A percentile compares a stretch with the other conserved stretches of the same genome.
Evolutionary conservation across 169 alveolate species (phyloP).

Genomic region (Cryptosporidium bovis): DNA sequence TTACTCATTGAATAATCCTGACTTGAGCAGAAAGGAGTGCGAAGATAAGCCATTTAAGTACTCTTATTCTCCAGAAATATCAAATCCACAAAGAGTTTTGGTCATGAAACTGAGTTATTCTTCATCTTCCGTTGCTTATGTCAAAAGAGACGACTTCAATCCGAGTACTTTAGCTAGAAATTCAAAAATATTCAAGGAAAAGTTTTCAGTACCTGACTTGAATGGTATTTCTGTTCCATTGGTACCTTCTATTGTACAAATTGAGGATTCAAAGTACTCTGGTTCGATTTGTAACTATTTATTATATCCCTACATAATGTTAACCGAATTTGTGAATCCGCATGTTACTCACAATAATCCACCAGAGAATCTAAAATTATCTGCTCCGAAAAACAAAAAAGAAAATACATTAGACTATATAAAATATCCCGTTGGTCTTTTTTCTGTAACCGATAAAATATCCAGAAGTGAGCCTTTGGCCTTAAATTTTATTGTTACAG

Average conservation of each 20-base stretch:
- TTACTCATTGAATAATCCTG: neutral
- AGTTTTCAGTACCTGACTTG: constrained; percentile 21
- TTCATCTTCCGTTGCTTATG: neutral
- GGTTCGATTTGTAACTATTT: constrained; percentile 10
- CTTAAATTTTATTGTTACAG: constrained; percentile 13
- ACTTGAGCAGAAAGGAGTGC: constrained; percentile 1
- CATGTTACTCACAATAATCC: neutral
- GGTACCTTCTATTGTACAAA: constrained; percentile 30
- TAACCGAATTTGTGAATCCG: constrained; percentile 64
- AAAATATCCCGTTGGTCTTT: constrained; percentile 11
- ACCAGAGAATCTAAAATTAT: neutral
- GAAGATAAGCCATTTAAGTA: constrained; percentile 2
- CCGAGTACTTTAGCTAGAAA: constrained; percentile 16
- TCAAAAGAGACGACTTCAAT: neutral
- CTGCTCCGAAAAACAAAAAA: neutral
- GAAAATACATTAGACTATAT: constrained; percentile 33
- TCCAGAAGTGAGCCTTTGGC: constrained; percentile 9
- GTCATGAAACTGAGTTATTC: constrained; percentile 28
- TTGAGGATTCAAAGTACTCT: constrained; percentile 4
- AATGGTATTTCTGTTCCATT: constrained; percentile 25
- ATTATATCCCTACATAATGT: constrained; percentile 39
- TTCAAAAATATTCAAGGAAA: constrained; percentile 26
- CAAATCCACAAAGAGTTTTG: constrained; percentile 36
- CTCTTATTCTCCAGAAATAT: neutral
- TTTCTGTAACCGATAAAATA: neutral